Evolutionary conservation across 2,329 filamentous ascomycete species (phyloP), one percentile per base, ranked within the genome.

Genomic region (Colletotrichum sp.): DNA sequence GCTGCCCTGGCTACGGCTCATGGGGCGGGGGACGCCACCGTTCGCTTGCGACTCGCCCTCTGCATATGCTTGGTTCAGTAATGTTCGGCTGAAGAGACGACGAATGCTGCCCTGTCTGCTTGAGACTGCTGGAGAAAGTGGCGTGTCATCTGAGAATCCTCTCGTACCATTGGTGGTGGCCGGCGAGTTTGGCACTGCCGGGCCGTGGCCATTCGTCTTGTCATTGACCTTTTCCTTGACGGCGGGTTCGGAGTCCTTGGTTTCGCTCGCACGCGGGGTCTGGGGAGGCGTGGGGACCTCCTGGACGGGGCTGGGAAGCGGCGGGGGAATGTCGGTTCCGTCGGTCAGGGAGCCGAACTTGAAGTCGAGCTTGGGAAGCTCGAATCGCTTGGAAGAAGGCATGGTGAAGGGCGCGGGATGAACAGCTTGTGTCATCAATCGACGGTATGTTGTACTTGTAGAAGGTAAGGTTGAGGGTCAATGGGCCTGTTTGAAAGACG

Each of bases 291-390:
- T 85, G 60, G 85, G 86, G 55, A 86, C 85, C 81, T 90, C 88
- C 78, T 86, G 83, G 69, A 88, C 83, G 62, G 90, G 90, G 64
- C 90, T 92, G 22, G 90, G 89, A 62, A 85, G 86, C 28, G 91
- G 91, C 34, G 91, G 89, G 58, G 91, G 91, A 78, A 92, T 92
- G 80, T 90, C 81, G 81, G 91, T 92, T 70, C 91, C 91, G 55
- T 92, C 90, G 58, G 91, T 92, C 80, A 92, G 85, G 62, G 88
- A 90, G 75, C 88, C 87, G 79, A 92, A 91, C 78, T 91, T 88
- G 84, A 92, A 87, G 77, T 92, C 85, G 76, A 92, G 86, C 62
- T 87, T 88, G 10, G 91, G 91, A 74, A 92, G 87, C 84, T 92
- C 89, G 77, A 92, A 92, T 79, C 85, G 86, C 73, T 81, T 83